A percentile compares a stretch with the other conserved stretches of the same genome.
Conservation (phyloP, 225 moss, liverwort and hornwort genomes). For the Pseudisothecium myosuroides region DNA sequence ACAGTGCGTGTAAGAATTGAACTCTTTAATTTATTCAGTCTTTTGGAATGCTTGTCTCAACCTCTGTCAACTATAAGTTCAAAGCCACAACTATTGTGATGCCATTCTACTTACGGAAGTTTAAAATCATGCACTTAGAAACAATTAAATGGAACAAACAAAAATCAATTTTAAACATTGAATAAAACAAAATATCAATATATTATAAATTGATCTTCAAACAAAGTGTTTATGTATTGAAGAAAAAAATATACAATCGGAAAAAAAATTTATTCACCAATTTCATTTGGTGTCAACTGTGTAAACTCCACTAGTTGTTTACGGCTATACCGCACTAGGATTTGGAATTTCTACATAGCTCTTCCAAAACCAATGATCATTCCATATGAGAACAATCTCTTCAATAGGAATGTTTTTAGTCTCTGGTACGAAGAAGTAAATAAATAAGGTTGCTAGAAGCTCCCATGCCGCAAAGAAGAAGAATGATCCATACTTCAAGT, state of each 20-base stretch:
- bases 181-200: not conserved
- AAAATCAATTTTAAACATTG: not conserved
- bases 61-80: no score
- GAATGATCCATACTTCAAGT: conserved; percentile 18
- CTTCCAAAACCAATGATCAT: conserved; percentile 50
- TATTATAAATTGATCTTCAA: not conserved
- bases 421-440: conserved; percentile 30
- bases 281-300: not conserved
- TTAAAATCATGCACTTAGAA: not conserved
- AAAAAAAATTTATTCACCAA: not conserved
- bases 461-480: conserved; percentile 35
- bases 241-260: not conserved
- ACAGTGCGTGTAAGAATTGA: no score
- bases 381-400: conserved; percentile 32
- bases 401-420: conserved; percentile 46
- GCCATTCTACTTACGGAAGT: no score
- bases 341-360: not conserved
- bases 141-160: not conserved
- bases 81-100: no score
- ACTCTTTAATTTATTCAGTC: no score
- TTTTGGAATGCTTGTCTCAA: no score
- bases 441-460: conserved; percentile 3
- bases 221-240: not conserved
- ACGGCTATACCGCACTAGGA: not conserved
- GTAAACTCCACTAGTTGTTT: no score